Conservation (phyloP, 257 asterid species). For the Solanum boliviense region DNA sequence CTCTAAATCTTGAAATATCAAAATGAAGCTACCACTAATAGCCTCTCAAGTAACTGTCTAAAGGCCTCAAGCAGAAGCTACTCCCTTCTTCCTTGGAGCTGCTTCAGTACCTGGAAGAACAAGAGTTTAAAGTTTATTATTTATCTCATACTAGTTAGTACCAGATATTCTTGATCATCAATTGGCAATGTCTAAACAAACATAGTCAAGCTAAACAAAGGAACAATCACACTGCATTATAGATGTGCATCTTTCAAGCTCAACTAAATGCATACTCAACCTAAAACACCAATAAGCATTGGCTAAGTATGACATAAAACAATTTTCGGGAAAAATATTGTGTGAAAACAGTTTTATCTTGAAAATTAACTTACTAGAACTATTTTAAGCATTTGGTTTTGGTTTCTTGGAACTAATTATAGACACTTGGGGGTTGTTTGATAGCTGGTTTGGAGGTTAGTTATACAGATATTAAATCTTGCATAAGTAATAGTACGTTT, state of each 20-base stretch:
- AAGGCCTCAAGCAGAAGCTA: constrained; percentile 33
- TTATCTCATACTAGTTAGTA: neutral
- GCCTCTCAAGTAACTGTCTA: constrained; percentile 1
- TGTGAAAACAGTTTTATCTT: neutral
- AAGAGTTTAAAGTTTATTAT: neutral
- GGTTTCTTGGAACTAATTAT: neutral
- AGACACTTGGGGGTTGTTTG: neutral
- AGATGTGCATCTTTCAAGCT: neutral
- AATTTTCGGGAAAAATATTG: neutral
- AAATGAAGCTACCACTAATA: constrained; percentile 5
- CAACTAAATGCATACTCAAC: neutral
- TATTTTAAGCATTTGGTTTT: neutral
- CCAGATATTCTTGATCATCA: neutral
- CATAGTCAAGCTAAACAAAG: neutral
- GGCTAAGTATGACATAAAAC: neutral
- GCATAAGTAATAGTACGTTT: neutral
- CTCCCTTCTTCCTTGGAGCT: constrained; percentile 74
- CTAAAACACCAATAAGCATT: neutral
- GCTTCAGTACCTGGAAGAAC: constrained; percentile 42
- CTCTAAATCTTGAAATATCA: constrained; percentile 2
- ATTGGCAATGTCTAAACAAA: neutral
- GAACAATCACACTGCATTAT: neutral
- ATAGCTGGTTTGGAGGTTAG: neutral
- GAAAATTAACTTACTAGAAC: neutral
- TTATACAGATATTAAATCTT: neutral